phyloP scores from a whole-genome alignment of 441 rosid genomes.

The Iberis amara region DNA sequence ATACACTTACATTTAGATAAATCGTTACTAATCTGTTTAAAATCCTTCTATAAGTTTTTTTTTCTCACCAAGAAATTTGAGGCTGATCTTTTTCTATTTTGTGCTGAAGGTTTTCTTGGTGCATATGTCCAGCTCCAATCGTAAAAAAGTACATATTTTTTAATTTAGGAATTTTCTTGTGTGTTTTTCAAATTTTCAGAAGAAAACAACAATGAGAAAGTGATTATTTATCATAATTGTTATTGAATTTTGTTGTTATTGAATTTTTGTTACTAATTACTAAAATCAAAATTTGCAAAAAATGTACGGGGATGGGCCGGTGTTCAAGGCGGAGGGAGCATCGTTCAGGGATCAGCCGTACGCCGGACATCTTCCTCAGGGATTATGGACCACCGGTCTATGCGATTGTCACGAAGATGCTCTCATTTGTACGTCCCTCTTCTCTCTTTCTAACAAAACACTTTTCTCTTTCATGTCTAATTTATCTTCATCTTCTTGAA shows the following conservation, averaged over 20 bases:
- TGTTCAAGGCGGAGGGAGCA: slow-evolving; percentile 30
- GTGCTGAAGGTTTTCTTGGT: neutral
- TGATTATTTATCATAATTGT: neutral
- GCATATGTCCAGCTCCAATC: slow-evolving; percentile 23
- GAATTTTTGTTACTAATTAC: slow-evolving; percentile 11
- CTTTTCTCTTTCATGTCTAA: neutral
- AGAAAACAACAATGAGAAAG: slow-evolving; percentile 1
- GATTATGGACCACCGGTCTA: slow-evolving; percentile 40
- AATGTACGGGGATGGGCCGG: slow-evolving; percentile 32
- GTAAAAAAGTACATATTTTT: slow-evolving; percentile 8
- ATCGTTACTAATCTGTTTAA: slow-evolving; percentile 8
- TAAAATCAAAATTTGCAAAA: slow-evolving; percentile 1
- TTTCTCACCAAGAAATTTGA: slow-evolving; percentile 16
- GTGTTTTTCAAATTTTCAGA: neutral
- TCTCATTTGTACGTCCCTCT: slow-evolving; percentile 30
- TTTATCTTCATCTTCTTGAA: slow-evolving; percentile 2
- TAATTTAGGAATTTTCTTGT: neutral
- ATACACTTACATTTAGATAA: slow-evolving; percentile 18
- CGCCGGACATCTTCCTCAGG: slow-evolving; percentile 37
- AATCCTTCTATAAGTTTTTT: neutral
- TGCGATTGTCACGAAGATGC: slow-evolving; percentile 38
- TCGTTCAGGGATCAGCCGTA: slow-evolving; percentile 32
- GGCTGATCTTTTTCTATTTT: slow-evolving; percentile 10
- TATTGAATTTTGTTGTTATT: neutral
- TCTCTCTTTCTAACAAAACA: neutral